Conservation (phyloP, 1,139 yeast species). For the Diutina neorugosa region DNA sequence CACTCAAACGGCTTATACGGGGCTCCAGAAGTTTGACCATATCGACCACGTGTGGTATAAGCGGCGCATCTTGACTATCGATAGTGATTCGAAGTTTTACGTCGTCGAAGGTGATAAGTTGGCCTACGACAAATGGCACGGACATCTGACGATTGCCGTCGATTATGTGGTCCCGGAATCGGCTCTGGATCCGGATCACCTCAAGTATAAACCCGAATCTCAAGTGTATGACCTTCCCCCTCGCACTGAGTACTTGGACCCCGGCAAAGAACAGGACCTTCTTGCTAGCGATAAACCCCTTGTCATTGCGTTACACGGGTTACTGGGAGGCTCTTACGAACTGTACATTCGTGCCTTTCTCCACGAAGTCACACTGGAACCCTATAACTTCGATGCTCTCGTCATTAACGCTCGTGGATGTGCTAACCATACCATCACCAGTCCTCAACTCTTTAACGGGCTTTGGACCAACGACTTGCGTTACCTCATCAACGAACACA, state of each 20-base stretch:
- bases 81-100: slow-evolving; percentile 17
- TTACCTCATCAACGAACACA: slow-evolving; percentile 35
- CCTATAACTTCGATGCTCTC: slow-evolving; percentile 36
- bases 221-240: slow-evolving; percentile 31
- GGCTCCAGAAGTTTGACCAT: slow-evolving; percentile 24
- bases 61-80: slow-evolving; percentile 22
- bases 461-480: slow-evolving; percentile 53
- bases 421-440: slow-evolving; percentile 43
- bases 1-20: slow-evolving; percentile 36
- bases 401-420: slow-evolving; percentile 52
- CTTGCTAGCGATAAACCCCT: slow-evolving; percentile 34
- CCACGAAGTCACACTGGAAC: slow-evolving; percentile 16
- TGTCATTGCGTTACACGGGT: slow-evolving; percentile 44
- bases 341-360: slow-evolving; percentile 39
- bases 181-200: not conserved
- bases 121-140: slow-evolving; percentile 30
- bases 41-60: slow-evolving; percentile 26
- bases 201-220: slow-evolving; percentile 17
- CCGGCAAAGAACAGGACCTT: slow-evolving; percentile 19
- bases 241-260: slow-evolving; percentile 29
- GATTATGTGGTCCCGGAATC: slow-evolving; percentile 6
- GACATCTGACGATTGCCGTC: slow-evolving; percentile 21
- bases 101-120: slow-evolving; percentile 17
- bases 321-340: slow-evolving; percentile 55
- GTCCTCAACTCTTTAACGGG: slow-evolving; percentile 49